Conservation (phyloP, 2,329 filamentous ascomycete genomes). For the Nemania sp. region DNA sequence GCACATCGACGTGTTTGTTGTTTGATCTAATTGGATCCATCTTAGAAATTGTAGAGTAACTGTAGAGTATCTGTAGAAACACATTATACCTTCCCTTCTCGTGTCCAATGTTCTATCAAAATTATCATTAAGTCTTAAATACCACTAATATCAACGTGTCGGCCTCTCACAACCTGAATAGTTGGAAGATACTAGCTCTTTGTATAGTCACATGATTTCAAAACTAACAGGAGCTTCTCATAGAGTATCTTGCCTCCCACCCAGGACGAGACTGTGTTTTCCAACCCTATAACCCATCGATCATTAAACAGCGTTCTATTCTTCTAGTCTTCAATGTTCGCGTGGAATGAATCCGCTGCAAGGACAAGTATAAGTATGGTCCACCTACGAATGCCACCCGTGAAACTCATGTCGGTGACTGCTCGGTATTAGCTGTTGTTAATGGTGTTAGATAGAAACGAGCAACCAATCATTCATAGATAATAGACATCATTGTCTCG, state of each 20-base stretch:
- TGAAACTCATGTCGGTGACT: background rate
- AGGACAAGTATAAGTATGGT: background rate
- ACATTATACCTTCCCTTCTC: background rate
- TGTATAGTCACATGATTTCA: background rate
- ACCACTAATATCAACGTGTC: background rate
- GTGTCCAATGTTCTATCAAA: constrained; percentile 10
- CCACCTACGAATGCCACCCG: background rate
- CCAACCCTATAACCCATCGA: background rate
- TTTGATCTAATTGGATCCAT: no score
- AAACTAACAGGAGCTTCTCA: background rate
- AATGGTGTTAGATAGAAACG: background rate
- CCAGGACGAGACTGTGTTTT: background rate
- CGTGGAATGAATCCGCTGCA: background rate
- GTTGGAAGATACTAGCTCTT: background rate
- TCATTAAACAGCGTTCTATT: background rate
- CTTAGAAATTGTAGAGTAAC: no score
- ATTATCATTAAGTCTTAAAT: background rate
- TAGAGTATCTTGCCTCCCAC: background rate
- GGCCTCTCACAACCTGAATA: constrained; percentile 4
- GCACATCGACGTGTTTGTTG: no score
- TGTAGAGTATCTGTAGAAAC: background rate
- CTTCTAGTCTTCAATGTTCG: background rate
- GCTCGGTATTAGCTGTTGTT: background rate
- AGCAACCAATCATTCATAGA: background rate
- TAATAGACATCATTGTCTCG: background rate